These are phyloP conservation scores for Potentilla sterilis DNA, from an alignment of 306 rosid genomes.

Conservation along the genomic window DNA sequence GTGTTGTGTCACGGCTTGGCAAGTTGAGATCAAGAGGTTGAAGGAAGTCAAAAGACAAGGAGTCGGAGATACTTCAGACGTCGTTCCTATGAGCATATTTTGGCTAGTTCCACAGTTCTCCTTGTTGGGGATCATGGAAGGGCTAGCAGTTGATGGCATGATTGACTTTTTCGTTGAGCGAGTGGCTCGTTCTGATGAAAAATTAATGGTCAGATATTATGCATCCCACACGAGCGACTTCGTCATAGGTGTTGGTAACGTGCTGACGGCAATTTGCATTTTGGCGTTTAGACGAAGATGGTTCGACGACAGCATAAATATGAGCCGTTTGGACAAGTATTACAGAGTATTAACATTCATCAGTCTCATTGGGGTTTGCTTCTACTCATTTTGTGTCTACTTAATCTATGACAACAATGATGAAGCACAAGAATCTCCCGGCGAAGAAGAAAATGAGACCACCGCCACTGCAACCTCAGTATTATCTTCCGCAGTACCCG, in stretches of 20 bases:
- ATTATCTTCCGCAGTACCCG: too few relatives aligned
- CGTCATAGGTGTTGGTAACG: background rate
- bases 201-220: background rate
- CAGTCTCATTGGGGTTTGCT: too few relatives aligned
- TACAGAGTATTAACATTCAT: background rate
- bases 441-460: too few relatives aligned
- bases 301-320: background rate
- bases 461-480: too few relatives aligned
- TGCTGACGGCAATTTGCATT: background rate
- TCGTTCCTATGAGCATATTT: background rate
- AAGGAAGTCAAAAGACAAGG: background rate
- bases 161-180: background rate
- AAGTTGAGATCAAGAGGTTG: background rate
- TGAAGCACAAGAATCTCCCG: too few relatives aligned
- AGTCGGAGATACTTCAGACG: background rate
- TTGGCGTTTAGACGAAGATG: conserved; percentile 1
- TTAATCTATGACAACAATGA: too few relatives aligned
- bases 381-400: too few relatives aligned
- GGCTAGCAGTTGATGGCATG: background rate
- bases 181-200: background rate
- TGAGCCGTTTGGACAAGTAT: background rate
- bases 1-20: background rate
- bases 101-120: background rate
- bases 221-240: background rate
- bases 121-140: background rate